Evolutionary conservation across 148 eudicot species (phyloP).

Genomic region (Rheum nobile): DNA sequence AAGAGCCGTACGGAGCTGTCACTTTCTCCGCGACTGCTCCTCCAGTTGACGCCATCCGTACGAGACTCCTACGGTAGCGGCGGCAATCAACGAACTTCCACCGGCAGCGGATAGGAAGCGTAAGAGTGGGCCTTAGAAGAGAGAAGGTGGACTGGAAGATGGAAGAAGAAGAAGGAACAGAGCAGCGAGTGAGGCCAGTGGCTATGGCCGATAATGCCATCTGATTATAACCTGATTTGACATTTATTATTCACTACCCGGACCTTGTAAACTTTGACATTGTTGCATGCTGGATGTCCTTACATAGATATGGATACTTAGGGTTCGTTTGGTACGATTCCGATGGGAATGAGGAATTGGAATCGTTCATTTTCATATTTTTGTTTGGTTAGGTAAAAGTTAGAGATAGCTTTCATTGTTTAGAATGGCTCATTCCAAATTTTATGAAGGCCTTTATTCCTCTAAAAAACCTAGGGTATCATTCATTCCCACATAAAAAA

Average conservation of each 20-base stretch:
- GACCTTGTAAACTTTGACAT: too few relatives aligned
- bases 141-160: background rate
- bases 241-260: background rate
- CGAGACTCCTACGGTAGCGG: background rate
- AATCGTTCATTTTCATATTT: too few relatives aligned
- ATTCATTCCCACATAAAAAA: too few relatives aligned
- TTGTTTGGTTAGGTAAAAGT: too few relatives aligned
- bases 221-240: background rate
- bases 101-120: background rate
- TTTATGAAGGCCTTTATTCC: too few relatives aligned
- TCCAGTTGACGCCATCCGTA: constrained; percentile 17
- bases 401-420: too few relatives aligned
- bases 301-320: too few relatives aligned
- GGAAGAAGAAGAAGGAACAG: background rate
- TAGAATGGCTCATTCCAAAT: too few relatives aligned
- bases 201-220: constrained; percentile 11
- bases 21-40: constrained; percentile 13
- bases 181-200: constrained; percentile 5
- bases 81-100: constrained; percentile 7
- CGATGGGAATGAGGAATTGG: too few relatives aligned
- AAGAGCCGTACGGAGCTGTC: constrained; percentile 74
- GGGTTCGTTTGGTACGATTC: too few relatives aligned
- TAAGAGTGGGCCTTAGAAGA: background rate
- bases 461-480: too few relatives aligned
- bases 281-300: too few relatives aligned